Conservation (phyloP, 495 filamentous ascomycete species). For the Corynascus novoguineensis region DNA sequence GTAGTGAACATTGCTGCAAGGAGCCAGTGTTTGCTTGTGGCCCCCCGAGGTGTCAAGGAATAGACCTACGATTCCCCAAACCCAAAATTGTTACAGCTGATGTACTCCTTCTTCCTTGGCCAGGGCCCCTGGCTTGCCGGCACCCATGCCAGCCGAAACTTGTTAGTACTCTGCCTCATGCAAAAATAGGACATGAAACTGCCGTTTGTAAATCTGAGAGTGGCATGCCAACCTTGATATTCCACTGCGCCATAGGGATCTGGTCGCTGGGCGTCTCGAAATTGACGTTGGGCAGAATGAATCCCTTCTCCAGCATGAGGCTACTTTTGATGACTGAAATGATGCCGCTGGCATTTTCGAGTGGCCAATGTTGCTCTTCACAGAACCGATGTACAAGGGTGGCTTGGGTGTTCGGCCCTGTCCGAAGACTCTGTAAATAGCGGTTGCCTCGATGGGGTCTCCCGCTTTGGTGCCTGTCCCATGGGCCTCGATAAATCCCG, state of each 20-base stretch:
- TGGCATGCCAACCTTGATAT: no score
- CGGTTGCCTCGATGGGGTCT: constrained; percentile 56
- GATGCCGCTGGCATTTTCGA: constrained; percentile 53
- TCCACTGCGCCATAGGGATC: constrained; percentile 44
- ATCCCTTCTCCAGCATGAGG: constrained; percentile 54
- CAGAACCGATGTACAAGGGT: constrained; percentile 51
- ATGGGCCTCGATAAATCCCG: constrained; percentile 48
- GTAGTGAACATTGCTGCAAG: no score
- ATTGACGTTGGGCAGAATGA: constrained; percentile 46
- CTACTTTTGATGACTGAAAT: constrained; percentile 54
- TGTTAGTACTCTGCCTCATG: no score
- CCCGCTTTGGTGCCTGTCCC: constrained; percentile 57
- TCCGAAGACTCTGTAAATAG: constrained; percentile 47
- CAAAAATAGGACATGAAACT: no score
- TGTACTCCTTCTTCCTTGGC: constrained; percentile 36
- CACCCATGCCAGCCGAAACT: no score
- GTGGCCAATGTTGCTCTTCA: constrained; percentile 59
- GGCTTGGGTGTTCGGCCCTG: constrained; percentile 31
- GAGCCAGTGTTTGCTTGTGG: constrained; percentile 32
- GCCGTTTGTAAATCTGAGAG: no score
- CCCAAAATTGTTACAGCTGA: constrained; percentile 46
- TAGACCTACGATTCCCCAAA: constrained; percentile 38
- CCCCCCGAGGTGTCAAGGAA: constrained; percentile 27
- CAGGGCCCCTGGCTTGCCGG: constrained; percentile 25
- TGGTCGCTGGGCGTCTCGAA: constrained; percentile 42